Evolutionary conservation across 805 yeast genomes (phyloP).

Genomic region (Sugiyamaella valdiviana): DNA sequence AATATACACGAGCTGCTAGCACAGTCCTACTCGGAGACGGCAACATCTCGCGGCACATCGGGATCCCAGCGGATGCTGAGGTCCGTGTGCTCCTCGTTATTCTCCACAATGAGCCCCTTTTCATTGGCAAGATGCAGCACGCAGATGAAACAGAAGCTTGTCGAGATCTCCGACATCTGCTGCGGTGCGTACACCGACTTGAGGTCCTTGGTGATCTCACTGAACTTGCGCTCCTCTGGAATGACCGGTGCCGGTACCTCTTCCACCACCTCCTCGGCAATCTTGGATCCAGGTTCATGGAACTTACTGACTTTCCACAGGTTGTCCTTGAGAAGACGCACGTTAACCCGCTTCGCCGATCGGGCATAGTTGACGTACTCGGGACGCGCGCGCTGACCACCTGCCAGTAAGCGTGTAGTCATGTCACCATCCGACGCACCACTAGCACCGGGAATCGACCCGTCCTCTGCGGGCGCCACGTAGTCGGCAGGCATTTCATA

Average conservation of each 20-base stretch:
- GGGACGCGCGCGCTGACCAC: slow-evolving; percentile 22
- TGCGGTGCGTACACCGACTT: slow-evolving; percentile 48
- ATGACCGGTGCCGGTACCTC: slow-evolving; percentile 19
- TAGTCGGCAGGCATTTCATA: slow-evolving; percentile 11
- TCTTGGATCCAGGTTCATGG: slow-evolving; percentile 1
- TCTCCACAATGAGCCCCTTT: slow-evolving; percentile 56
- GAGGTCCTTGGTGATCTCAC: slow-evolving; percentile 45
- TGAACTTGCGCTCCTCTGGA: slow-evolving; percentile 32
- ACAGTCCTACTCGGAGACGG: neutral
- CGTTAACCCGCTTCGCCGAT: slow-evolving; percentile 74
- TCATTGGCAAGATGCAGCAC: slow-evolving; percentile 82
- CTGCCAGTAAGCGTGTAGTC: slow-evolving; percentile 5
- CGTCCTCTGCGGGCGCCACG: neutral
- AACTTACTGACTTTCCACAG: slow-evolving; percentile 51
- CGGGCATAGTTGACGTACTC: slow-evolving; percentile 52
- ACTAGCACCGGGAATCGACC: neutral
- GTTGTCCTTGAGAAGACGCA: slow-evolving; percentile 63
- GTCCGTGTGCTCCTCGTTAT: slow-evolving; percentile 37
- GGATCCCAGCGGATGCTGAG: slow-evolving; percentile 24
- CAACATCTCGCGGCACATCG: slow-evolving; percentile 1
- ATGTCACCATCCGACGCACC: slow-evolving; percentile 1
- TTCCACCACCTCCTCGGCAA: slow-evolving; percentile 3
- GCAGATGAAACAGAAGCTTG: slow-evolving; percentile 81
- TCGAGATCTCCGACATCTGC: slow-evolving; percentile 61
- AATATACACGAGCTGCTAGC: neutral